Evolutionary conservation across 2,329 filamentous ascomycete genomes (phyloP), one percentile per base, ranked within the genome.

Genomic region (Fusarium falciforme): DNA sequence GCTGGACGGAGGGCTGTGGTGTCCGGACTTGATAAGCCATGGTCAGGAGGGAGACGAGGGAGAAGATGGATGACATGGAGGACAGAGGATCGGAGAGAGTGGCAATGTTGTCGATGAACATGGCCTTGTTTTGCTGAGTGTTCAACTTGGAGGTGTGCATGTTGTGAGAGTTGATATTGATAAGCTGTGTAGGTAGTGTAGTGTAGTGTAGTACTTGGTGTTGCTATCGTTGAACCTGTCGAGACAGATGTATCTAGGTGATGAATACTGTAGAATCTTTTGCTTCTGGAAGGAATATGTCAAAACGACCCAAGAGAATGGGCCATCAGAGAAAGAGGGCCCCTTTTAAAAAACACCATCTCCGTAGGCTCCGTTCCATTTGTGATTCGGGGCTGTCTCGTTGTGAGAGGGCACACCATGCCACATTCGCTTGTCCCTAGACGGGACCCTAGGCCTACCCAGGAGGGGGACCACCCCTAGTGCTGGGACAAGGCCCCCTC

Each of bases 41-140:
- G 40, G 80, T 72, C 60, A 83, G 67, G 64, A 83, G 80, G 27
- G 76, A 79, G 71, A 83, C 79, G 55, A 83, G 81, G 22, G 80
- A 75, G 49, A 76, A 75, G 60, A 81, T 76, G 33, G 78, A 78
- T 3, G 77, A 78, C 76, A 80, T 81, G 67, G 72, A 76, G 6
- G 70, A 75, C 55, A 83, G 74, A 58, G 79, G 76, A 2, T 80
- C 79, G 3, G 81, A 83, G 47, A 83, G 70, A 27, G 64, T 72
- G 61, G 67, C 75, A 35, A 83, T 77, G 66, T 65, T 79, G 68
- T 83, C 62, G 63, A 81, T 69, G 59, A 73, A 77, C 61, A 74
- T 73, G 59, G 66, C 64, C 60, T 75, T 73, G 60, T 67, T 74
- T 6, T 68, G 61, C 42, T 72, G 67, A 33, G 74, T 71, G 29